Base-by-base conservation (phyloP, 2,329 filamentous ascomycete genomes). In the Mariannaea sp. region DNA sequence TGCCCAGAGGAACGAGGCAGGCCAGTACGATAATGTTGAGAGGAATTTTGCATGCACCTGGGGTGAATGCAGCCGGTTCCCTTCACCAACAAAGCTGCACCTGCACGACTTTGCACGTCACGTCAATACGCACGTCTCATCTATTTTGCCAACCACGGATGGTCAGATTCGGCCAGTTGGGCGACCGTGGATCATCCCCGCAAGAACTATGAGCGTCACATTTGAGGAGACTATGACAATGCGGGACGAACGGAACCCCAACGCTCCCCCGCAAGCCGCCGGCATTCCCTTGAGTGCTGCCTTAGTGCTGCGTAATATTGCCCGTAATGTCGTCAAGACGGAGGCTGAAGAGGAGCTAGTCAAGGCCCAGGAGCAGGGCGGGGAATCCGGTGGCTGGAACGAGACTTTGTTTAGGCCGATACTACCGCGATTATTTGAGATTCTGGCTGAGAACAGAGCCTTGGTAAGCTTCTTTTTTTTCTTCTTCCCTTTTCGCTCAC, bases 231-330 rank as follows among this genome's bases (percentile, higher is more conserved):
- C 84, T 4, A 70, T 77, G 38, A 78, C 77, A 30, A 76, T 77
- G 27, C 78, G 80, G 9, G 82, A 85, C 61, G 82, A 84, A 67
- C 75, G 79, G 40, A 83, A 84, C 57, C 79, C 80, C 9, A 81
- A 84, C 55, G 77, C 77, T 7, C 73, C 79, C 5, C 75, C 79
- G 2, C 82, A 91, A 65, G 86, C 89, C 2, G 87, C 87, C 1
- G 90, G 90, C 5, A 86, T 93, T 29, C 88, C 90, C n/a, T 78
- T 93, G 6, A 89, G 87, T 49, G 87, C 88, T 2, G 86, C 88
- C 12, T 77, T 93, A 22, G 88, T 94, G 29, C 78, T 94, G 39
- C 83, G 90, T 24, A 94, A 94, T 68, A 83, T 94, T 56, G 89
- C 89, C 10, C 80, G 79, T 59, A 89, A 87, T 63, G 75, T 85